Percentiles rank a stretch among this genome's conserved stretches.
Conservation (phyloP, 2,329 filamentous ascomycete genomes). For the Nigrospora oryzae region DNA sequence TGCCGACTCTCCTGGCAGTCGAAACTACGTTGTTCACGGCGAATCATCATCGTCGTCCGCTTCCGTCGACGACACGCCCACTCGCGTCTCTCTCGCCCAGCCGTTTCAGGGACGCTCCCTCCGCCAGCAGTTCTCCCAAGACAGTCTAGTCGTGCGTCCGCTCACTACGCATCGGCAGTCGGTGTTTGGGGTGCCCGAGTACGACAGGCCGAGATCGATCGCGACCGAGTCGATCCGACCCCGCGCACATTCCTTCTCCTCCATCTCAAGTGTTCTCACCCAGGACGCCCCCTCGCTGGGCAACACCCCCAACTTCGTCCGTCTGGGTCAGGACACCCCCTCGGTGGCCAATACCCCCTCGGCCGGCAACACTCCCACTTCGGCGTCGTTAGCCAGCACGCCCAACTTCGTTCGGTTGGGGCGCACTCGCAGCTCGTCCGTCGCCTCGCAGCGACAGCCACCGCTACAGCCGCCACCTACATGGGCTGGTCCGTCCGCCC, state of each 20-base stretch:
- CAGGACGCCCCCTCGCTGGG: slow-evolving; percentile 33
- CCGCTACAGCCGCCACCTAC: slow-evolving; percentile 13
- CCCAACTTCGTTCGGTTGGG: slow-evolving; percentile 28
- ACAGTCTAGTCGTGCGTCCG: slow-evolving; percentile 51
- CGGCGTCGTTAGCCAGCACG: slow-evolving; percentile 24
- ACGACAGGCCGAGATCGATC: slow-evolving; percentile 39
- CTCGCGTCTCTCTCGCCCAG: slow-evolving; percentile 13
- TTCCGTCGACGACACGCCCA: slow-evolving; percentile 14
- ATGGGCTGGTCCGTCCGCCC: slow-evolving; percentile 16
- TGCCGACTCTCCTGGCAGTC: slow-evolving; percentile 17
- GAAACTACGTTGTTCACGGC: slow-evolving; percentile 46
- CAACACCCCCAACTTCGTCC: slow-evolving; percentile 29
- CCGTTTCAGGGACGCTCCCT: slow-evolving; percentile 26
- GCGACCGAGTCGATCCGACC: slow-evolving; percentile 39
- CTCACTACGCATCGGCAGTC: slow-evolving; percentile 37
- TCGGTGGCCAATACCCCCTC: slow-evolving; percentile 5
- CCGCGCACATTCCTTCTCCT: slow-evolving; percentile 41
- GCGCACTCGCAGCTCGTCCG: slow-evolving; percentile 19
- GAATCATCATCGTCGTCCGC: slow-evolving; percentile 27
- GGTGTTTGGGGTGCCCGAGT: slow-evolving; percentile 39
- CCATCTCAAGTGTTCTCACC: slow-evolving; percentile 44
- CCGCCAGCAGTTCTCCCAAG: slow-evolving; percentile 46
- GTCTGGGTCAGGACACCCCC: slow-evolving; percentile 19
- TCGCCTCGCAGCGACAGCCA: slow-evolving; percentile 2
- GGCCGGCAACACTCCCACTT: background rate